A percentile compares a stretch with the other conserved stretches of the same genome.
Conservation (phyloP, 495 filamentous ascomycete genomes). For the Ramalina peruviana region DNA sequence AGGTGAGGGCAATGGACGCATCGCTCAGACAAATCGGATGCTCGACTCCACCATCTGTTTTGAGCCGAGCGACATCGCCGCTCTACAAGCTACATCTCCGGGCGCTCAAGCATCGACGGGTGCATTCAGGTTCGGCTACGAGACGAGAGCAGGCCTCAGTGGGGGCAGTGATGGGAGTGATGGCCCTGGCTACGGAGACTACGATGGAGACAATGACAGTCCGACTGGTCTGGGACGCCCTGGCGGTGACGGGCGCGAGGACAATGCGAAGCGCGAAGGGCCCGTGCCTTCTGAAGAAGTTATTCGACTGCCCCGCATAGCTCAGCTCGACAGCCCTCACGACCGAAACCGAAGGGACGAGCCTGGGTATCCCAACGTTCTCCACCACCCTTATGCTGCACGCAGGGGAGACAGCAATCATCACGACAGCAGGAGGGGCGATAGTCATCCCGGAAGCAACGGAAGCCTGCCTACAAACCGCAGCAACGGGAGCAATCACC, state of each 20-base stretch:
- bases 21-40: slow-evolving; percentile 13
- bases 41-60: slow-evolving; percentile 10
- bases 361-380: background rate
- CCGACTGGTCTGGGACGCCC: background rate
- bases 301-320: slow-evolving; percentile 8
- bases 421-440: background rate
- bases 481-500: background rate
- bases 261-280: background rate
- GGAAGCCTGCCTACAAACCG: background rate
- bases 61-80: slow-evolving; percentile 7
- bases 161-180: background rate
- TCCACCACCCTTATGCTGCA: background rate
- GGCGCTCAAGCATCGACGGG: background rate
- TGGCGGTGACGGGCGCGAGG: background rate
- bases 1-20: slow-evolving; percentile 4
- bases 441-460: background rate
- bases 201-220: slow-evolving; percentile 4
- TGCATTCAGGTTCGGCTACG: background rate
- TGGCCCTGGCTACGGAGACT: background rate
- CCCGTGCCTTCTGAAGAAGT: background rate
- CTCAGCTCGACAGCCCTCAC: slow-evolving; percentile 9
- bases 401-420: background rate
- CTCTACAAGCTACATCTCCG: slow-evolving; percentile 6
- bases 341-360: background rate
- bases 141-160: background rate